Evolutionary conservation across 768 basidiomycete species (phyloP).

Genomic region (Lepiota subincarnata): DNA sequence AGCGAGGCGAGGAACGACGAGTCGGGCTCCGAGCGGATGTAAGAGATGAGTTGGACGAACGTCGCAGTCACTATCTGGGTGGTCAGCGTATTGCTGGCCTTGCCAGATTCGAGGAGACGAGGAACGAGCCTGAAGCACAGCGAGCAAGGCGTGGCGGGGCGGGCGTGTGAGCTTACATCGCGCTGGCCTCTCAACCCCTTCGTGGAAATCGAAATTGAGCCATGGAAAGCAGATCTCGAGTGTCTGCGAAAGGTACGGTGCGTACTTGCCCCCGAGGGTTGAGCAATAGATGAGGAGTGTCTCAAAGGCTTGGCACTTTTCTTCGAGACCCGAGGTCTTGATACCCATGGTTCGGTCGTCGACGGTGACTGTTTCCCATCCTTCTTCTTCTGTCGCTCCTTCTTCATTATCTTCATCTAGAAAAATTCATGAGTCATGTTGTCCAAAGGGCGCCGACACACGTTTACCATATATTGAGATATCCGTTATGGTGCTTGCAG

Average conservation of each 20-base stretch:
- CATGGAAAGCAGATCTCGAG: constrained; percentile 71
- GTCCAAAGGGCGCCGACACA: neutral
- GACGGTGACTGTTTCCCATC: too few species aligned
- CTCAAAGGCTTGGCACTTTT: too few species aligned
- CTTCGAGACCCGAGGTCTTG: too few species aligned
- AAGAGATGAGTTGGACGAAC: constrained; percentile 59
- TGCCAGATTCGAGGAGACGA: constrained; percentile 64
- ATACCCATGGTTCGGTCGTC: too few species aligned
- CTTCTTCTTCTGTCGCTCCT: constrained; percentile 60
- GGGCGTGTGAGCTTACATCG: constrained; percentile 46
- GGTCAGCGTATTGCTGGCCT: constrained; percentile 59
- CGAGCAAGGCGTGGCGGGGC: neutral
- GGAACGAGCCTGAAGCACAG: constrained; percentile 55
- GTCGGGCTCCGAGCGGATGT: constrained; percentile 66
- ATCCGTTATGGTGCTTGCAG: constrained; percentile 63
- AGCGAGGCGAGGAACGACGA: constrained; percentile 74
- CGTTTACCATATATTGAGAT: neutral
- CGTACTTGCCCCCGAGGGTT: constrained; percentile 60
- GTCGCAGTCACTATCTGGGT: constrained; percentile 66
- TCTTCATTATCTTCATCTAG: constrained; percentile 53
- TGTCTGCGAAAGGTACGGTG: constrained; percentile 67
- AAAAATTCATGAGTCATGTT: neutral
- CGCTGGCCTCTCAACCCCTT: constrained; percentile 79
- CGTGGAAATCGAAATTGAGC: constrained; percentile 76
- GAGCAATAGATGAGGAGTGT: constrained; percentile 80